Conservation (phyloP, 441 rosid genomes). For the Aleurites moluccanus region DNA sequence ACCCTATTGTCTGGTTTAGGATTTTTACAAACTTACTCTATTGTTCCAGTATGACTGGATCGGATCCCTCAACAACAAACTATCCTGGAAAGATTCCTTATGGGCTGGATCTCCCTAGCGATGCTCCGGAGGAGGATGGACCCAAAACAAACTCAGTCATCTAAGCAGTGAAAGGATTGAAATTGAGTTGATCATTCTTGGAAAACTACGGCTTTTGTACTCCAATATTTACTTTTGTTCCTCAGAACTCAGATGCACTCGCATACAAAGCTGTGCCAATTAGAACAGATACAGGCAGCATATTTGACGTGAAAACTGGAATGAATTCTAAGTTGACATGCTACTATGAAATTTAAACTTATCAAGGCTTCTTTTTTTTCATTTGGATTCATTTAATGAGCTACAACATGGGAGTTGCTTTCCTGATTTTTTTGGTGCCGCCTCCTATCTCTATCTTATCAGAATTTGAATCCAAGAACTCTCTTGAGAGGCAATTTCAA, state of each 20-base stretch:
- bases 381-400: conserved; percentile 8
- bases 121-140: conserved; percentile 34
- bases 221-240: not conserved
- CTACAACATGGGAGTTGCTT: not conserved
- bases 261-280: not conserved
- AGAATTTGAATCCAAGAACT: not conserved
- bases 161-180: conserved; percentile 6
- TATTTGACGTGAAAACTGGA: not conserved
- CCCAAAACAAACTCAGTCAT: conserved; percentile 22
- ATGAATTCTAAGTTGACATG: conserved; percentile 3
- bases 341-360: not conserved
- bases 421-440: not conserved
- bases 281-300: not conserved
- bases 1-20: not conserved
- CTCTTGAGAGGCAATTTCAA: not conserved
- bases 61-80: conserved; percentile 54
- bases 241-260: not conserved
- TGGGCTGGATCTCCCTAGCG: conserved; percentile 58
- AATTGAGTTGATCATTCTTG: conserved; percentile 3
- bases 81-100: conserved; percentile 84
- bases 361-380: conserved; percentile 14
- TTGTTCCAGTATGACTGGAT: conserved; percentile 64
- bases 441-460: not conserved
- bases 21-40: not conserved
- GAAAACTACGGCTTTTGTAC: conserved; percentile 12